Evolutionary conservation across 1,284 basidiomycete species (phyloP).

Genomic region (Ganoderma meredithae): DNA sequence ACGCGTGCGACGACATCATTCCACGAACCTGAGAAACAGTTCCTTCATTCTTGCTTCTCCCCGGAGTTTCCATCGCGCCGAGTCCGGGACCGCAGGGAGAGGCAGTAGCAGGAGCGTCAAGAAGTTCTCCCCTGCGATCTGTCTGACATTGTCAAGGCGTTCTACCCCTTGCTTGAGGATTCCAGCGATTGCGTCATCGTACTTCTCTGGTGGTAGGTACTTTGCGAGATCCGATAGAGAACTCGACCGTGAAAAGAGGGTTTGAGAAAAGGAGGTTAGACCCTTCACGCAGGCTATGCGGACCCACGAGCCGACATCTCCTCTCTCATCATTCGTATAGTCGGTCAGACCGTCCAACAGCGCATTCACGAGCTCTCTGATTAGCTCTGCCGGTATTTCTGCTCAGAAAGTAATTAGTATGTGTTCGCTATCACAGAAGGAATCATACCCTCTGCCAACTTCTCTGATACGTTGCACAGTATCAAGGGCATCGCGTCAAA

Average conservation of each 20-base stretch:
- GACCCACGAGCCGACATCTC: conserved; percentile 98
- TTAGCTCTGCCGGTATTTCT: conserved; percentile 57
- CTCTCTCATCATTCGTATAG: conserved; percentile 93
- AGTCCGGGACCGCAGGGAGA: conserved; percentile 49
- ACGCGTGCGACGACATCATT: conserved; percentile 19
- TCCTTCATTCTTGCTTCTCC: conserved; percentile 54
- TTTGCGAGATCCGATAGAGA: conserved; percentile 52
- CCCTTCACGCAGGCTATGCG: conserved; percentile 80
- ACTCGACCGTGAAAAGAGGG: conserved; percentile 53
- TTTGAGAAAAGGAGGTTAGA: conserved; percentile 56
- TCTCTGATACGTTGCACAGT: conserved; percentile 53
- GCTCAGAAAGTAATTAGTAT: not conserved
- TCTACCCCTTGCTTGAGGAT: conserved; percentile 92
- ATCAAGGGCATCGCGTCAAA: conserved; percentile 71
- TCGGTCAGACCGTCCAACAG: conserved; percentile 80
- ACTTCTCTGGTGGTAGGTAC: conserved; percentile 68
- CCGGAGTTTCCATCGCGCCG: conserved; percentile 57
- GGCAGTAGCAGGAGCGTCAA: conserved; percentile 56
- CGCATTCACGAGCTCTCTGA: conserved; percentile 56
- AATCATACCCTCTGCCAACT: conserved; percentile 55
- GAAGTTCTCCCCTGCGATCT: conserved; percentile 75
- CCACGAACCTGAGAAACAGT: conserved; percentile 61
- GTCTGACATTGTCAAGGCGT: conserved; percentile 89
- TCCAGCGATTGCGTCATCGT: conserved; percentile 65
- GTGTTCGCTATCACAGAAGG: not conserved